phyloP scores from a whole-genome alignment of 2,329 filamentous ascomycete genomes.

The Cryoendolithus antarcticus region DNA sequence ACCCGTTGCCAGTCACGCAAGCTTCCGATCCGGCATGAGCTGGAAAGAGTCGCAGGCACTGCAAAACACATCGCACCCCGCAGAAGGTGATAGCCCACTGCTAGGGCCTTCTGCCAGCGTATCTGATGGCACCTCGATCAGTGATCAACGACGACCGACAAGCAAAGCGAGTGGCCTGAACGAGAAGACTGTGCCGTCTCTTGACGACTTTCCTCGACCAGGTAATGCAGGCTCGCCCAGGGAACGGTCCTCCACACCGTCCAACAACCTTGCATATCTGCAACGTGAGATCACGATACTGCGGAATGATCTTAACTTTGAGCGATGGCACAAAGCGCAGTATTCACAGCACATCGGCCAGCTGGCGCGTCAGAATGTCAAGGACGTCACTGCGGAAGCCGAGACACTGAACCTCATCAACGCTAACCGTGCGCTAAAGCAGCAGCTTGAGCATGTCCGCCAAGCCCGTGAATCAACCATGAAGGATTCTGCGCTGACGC shows the following conservation, averaged over 20 bases:
- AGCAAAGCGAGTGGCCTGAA: slow-evolving; percentile 7
- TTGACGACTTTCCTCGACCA: slow-evolving; percentile 18
- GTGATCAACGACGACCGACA: slow-evolving; percentile 10
- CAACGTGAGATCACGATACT: slow-evolving; percentile 64
- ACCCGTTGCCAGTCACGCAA: slow-evolving; percentile 18
- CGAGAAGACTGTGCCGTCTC: slow-evolving; percentile 8
- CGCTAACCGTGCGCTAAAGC: slow-evolving; percentile 60
- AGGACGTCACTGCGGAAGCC: slow-evolving; percentile 65
- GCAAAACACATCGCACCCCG: slow-evolving; percentile 26
- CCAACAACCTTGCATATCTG: slow-evolving; percentile 40
- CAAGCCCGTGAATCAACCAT: slow-evolving; percentile 20
- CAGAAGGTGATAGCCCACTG: slow-evolving; percentile 47
- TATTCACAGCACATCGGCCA: slow-evolving; percentile 73
- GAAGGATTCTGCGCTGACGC: slow-evolving; percentile 25
- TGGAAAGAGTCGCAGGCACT: slow-evolving; percentile 46
- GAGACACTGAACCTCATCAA: slow-evolving; percentile 73
- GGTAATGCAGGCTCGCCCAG: slow-evolving; percentile 1
- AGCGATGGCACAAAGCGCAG: slow-evolving; percentile 72
- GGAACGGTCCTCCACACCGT: slow-evolving; percentile 11
- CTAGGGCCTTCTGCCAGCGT: slow-evolving; percentile 33
- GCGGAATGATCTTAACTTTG: slow-evolving; percentile 71
- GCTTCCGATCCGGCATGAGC: slow-evolving; percentile 26
- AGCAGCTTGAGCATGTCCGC: slow-evolving; percentile 42
- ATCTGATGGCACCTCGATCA: slow-evolving; percentile 9
- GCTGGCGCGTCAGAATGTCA: slow-evolving; percentile 60